These are phyloP conservation scores for Globisporangium yorkense DNA, from an alignment of 352 stramenopile genomes.

Conservation along the genomic window DNA sequence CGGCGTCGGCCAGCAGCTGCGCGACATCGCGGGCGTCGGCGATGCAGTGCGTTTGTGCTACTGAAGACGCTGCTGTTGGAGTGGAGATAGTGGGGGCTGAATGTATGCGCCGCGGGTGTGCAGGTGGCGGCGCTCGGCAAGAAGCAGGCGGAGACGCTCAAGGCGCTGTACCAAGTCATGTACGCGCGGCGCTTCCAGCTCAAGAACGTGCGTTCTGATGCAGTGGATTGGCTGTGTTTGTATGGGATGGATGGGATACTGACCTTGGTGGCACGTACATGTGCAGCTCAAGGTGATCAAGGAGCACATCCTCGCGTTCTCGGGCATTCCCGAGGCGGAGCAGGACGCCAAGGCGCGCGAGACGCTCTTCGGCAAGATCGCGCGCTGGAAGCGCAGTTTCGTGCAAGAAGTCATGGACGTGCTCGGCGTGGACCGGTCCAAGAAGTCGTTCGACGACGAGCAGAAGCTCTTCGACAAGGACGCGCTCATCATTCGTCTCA, in stretches of 20 bases:
- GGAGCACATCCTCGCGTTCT: constrained; percentile 78
- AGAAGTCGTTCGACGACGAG: constrained; percentile 78
- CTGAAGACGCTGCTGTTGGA: not conserved
- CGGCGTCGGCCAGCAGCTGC: constrained; percentile 47
- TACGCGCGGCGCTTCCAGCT: constrained; percentile 72
- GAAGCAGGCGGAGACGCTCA: constrained; percentile 65
- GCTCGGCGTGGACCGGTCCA: constrained; percentile 73
- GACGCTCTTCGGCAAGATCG: constrained; percentile 51
- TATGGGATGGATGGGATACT: too few species aligned
- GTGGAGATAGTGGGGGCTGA: not conserved
- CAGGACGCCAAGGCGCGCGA: constrained; percentile 65
- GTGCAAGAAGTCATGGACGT: constrained; percentile 76
- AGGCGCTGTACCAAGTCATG: constrained; percentile 79
- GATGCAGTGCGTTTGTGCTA: constrained; percentile 30
- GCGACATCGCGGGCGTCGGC: constrained; percentile 51
- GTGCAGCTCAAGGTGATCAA: constrained; percentile 73
- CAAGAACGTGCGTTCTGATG: constrained; percentile 49
- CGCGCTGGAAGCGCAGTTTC: constrained; percentile 64
- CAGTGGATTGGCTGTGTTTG: not conserved
- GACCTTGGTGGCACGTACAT: not conserved
- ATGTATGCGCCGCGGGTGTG: not conserved
- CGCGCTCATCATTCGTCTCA: constrained; percentile 50
- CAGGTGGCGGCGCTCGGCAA: constrained; percentile 65
- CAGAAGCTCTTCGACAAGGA: constrained; percentile 58
- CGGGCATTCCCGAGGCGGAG: constrained; percentile 44